These are phyloP conservation scores for Neoboletus subvelutipes DNA, from an alignment of 768 basidiomycete genomes.

Conservation along the genomic window DNA sequence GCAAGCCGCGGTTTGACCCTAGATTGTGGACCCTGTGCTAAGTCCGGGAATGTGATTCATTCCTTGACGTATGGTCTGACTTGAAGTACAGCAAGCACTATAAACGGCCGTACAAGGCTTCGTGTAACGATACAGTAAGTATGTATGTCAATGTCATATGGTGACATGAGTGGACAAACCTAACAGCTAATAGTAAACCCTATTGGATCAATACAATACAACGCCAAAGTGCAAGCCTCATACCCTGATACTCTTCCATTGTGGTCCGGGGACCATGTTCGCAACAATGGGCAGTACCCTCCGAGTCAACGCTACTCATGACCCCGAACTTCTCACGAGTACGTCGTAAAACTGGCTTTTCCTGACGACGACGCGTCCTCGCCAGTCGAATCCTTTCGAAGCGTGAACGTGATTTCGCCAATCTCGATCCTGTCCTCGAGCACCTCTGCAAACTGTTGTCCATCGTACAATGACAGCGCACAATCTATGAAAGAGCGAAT, in stretches of 20 bases:
- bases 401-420: slow-evolving; percentile 24
- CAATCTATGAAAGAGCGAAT: slow-evolving; percentile 14
- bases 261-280: not conserved
- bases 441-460: slow-evolving; percentile 5
- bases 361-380: not conserved
- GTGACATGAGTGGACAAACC: slow-evolving; percentile 1
- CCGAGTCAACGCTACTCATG: not conserved
- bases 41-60: not conserved
- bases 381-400: slow-evolving; percentile 2
- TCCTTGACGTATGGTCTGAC: not conserved
- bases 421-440: slow-evolving; percentile 19
- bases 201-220: not conserved
- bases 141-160: not conserved
- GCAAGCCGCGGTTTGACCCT: not conserved
- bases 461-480: slow-evolving; percentile 23
- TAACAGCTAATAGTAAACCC: not conserved
- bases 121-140: slow-evolving; percentile 4
- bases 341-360: not conserved
- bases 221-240: not conserved
- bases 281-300: too few species aligned
- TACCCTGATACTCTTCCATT: not conserved
- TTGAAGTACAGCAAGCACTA: not conserved
- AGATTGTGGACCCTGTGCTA: not conserved
- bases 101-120: not conserved
- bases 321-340: not conserved